Evolutionary conservation across 208 protist species (phyloP).

Genomic region (Leptomonas pyrrhocoris): DNA sequence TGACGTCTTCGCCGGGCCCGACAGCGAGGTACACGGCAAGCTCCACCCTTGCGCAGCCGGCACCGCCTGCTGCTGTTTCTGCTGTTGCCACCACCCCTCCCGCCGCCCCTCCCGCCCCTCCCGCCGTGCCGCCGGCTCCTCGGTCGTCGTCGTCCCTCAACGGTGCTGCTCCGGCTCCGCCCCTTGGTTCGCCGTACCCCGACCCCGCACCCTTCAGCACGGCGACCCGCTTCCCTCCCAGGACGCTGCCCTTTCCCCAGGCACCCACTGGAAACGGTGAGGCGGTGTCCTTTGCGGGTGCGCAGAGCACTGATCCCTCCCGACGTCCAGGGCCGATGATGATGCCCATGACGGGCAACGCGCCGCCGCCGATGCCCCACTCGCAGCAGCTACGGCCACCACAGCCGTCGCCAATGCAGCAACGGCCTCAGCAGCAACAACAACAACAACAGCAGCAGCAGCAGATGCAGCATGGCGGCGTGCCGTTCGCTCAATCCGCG

Average conservation of each 20-base stretch:
- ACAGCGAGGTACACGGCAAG: neutral
- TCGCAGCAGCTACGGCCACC: neutral
- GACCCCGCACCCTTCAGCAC: conserved; percentile 7
- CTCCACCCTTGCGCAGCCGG: neutral
- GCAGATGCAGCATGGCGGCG: neutral
- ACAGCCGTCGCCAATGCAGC: neutral
- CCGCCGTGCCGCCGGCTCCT: neutral
- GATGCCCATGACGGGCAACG: neutral
- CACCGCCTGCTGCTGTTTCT: neutral
- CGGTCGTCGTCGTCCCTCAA: neutral
- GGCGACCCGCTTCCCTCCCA: neutral
- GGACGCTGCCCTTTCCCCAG: neutral
- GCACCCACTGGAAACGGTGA: neutral
- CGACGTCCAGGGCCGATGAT: neutral
- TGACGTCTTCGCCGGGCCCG: neutral
- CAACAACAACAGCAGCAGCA: neutral
- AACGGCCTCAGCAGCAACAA: neutral
- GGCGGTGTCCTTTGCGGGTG: neutral
- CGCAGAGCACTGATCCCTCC: neutral
- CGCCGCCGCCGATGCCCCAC: neutral
- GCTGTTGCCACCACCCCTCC: neutral
- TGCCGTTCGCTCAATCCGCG: neutral
- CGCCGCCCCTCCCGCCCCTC: too few species aligned
- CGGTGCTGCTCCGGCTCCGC: neutral
- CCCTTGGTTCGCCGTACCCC: neutral